These are phyloP conservation scores for Talaromyces proteolyticus DNA, from an alignment of 495 filamentous ascomycete species.

Conservation along the genomic window DNA sequence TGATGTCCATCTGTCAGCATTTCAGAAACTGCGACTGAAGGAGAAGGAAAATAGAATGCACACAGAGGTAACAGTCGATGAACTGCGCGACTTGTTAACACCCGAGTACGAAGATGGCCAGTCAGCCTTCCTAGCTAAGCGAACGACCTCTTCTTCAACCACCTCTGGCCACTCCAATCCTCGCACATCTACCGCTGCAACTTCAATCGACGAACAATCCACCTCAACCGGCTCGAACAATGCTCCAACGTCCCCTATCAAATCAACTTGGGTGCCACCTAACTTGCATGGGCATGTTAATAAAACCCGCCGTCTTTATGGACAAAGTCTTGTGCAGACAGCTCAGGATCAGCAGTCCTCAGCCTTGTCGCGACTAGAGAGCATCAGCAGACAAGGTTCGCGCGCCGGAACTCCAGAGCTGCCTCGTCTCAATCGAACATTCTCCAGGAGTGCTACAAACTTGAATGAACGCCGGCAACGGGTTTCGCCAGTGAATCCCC, in stretches of 20 bases:
- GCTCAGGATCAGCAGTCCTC: constrained; percentile 75
- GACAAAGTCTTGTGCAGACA: constrained; percentile 74
- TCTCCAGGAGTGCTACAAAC: constrained; percentile 50
- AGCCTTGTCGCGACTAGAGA: constrained; percentile 72
- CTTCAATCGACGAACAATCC: constrained; percentile 77
- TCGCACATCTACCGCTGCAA: constrained; percentile 83
- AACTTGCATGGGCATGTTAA: constrained; percentile 44
- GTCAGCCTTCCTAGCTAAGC: constrained; percentile 62
- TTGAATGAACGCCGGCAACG: constrained; percentile 49
- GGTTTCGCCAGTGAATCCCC: constrained; percentile 27
- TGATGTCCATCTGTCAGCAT: constrained; percentile 74
- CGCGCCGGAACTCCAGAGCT: constrained; percentile 31
- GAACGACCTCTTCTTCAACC: constrained; percentile 84
- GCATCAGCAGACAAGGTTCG: constrained; percentile 48
- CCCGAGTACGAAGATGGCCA: constrained; percentile 52
- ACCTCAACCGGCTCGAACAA: constrained; percentile 19
- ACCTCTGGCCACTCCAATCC: constrained; percentile 65
- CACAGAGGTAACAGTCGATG: constrained; percentile 22
- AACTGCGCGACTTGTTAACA: constrained; percentile 11
- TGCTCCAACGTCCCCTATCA: background rate
- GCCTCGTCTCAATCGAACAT: constrained; percentile 27
- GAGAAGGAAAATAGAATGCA: constrained; percentile 44
- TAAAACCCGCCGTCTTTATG: constrained; percentile 75
- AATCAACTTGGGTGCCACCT: constrained; percentile 12
- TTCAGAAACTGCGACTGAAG: constrained; percentile 64